Evolutionary conservation across 129 eudicot species (phyloP), one percentile per base, ranked within the genome.

Genomic region (Centrapalus pauciflorus): DNA sequence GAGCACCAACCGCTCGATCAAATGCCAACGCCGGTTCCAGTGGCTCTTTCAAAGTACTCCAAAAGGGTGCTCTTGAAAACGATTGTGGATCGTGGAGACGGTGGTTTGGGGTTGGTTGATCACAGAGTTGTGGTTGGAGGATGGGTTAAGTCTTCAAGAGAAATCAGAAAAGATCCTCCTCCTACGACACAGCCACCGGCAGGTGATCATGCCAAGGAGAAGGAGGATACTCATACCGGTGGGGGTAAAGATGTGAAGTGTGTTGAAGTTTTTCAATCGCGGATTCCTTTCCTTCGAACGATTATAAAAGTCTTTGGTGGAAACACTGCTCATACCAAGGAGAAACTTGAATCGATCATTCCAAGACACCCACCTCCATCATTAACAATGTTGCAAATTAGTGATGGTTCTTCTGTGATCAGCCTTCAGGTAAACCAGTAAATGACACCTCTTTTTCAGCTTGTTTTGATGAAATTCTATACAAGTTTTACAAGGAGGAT

Each of bases 141-240:
- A 29, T 88, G 96, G 96, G 98, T 88, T 51, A 88, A 84, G 67
- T 70, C 96, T 16, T 77, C 96, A 23, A 82, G 89, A 38, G 98
- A 93, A 82, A 30, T 84, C 55, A 82, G 77, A 71, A 76, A 73
- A 65, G 82, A 77, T 20, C 81, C 43, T 24, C 49, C 67, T 1
- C 77, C 72, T 51, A 25, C 58, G 4, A 29, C 63, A 12, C 69
- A 55, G 10, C 49, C 77, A 20, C 63, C 62, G 7, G 81, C 3
- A 1, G 69, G 67, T 19, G 37, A 52, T 43, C 55, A 57, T 8
- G 50, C n/a, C 2, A 74, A 74, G 57, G 33, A 43, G 11, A 16
- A n/a, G n/a, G n/a, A n/a, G n/a, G n/a, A n/a, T n/a, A n/a, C n/a
- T n/a, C n/a, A 21, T 56, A 21, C 65, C 2, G 64, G 46, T 1